Evolutionary conservation across 2,329 filamentous ascomycete species (phyloP).

Genomic region (Epichloe sp.): DNA sequence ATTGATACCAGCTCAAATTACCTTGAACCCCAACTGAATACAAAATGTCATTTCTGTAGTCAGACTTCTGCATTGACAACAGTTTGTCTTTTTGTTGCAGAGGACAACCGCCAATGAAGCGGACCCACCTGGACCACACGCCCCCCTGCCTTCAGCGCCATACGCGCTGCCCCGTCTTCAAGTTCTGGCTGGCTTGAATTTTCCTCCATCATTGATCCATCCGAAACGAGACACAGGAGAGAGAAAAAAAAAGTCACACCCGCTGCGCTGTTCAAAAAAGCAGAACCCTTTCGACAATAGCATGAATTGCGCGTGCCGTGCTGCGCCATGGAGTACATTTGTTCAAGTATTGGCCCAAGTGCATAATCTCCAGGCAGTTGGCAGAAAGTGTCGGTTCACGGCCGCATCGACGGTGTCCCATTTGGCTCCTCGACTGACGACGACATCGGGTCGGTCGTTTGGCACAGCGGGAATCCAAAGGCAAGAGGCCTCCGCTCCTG

Average conservation of each 20-base stretch:
- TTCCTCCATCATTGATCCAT: neutral
- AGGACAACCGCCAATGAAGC: neutral
- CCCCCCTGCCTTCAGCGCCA: neutral
- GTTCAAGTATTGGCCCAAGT: constrained; percentile 31
- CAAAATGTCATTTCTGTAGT: too few relatives aligned
- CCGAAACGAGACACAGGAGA: neutral
- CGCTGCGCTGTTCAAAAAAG: neutral
- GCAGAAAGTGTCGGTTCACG: neutral
- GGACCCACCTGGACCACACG: neutral
- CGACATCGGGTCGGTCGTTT: neutral
- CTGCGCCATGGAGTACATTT: constrained; percentile 32
- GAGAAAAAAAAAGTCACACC: neutral
- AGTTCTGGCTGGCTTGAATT: neutral
- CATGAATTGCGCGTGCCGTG: constrained; percentile 38
- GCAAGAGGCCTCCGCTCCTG: neutral
- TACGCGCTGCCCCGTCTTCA: neutral
- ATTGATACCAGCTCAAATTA: neutral
- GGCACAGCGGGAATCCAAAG: neutral
- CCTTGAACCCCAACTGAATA: neutral
- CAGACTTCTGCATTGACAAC: too few relatives aligned
- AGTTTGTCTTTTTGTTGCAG: neutral
- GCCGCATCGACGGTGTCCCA: neutral
- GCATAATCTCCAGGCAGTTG: constrained; percentile 18
- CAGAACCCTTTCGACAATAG: neutral
- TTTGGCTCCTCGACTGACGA: neutral